Conservation (phyloP, 192 early-diverging fungal genomes). For the Podila clonocystis region DNA sequence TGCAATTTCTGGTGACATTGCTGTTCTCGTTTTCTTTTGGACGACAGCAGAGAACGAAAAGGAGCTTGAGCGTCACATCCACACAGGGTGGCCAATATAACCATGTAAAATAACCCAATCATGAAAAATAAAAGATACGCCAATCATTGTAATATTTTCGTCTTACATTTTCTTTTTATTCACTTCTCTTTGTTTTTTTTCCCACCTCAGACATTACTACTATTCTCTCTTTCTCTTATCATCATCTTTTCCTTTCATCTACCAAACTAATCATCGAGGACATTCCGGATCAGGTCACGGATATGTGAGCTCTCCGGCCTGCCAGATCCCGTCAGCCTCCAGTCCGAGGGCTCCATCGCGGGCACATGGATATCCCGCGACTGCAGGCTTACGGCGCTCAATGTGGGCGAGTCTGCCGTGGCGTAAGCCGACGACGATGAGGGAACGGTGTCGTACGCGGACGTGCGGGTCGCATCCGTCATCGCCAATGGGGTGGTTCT, state of each 20-base stretch:
- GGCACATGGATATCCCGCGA: conserved; percentile 18
- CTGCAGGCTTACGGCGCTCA: conserved; percentile 7
- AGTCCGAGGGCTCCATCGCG: conserved; percentile 1
- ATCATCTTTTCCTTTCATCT: not conserved
- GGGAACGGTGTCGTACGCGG: conserved; percentile 21
- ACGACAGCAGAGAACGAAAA: not conserved
- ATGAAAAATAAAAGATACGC: no score
- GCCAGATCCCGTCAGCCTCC: conserved; percentile 5
- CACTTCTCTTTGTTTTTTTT: not conserved
- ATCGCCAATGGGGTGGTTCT: not conserved
- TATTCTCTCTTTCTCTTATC: not conserved
- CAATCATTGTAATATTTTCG: no score
- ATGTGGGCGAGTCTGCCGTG: conserved; percentile 13
- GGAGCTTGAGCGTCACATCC: not conserved
- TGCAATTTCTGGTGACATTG: not conserved
- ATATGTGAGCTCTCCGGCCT: conserved; percentile 22
- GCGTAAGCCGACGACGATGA: conserved; percentile 16
- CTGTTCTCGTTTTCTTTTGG: not conserved
- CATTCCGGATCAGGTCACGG: conserved; percentile 37
- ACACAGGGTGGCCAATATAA: not conserved
- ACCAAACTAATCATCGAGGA: conserved; percentile 25
- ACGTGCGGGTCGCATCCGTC: conserved; percentile 1
- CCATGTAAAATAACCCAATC: no score
- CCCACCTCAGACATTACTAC: not conserved
- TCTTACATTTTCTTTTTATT: no score